Base-by-base conservation (phyloP, 2,329 filamentous ascomycete species). In the Alternaria sp. region DNA sequence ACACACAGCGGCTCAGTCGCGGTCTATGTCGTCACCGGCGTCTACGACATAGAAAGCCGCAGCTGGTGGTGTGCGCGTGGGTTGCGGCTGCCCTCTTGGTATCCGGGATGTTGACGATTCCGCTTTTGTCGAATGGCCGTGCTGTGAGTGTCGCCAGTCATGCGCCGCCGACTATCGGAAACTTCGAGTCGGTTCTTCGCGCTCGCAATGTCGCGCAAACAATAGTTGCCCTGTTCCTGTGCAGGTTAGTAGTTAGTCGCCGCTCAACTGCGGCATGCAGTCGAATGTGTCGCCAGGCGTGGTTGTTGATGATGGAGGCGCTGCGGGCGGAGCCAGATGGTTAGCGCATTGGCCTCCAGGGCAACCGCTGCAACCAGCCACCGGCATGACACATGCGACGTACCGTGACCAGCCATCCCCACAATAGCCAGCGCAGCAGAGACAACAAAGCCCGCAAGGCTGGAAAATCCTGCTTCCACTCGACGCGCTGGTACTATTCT, bases 201-300 rank as follows among this genome's bases (percentile, higher is more conserved):
- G 43, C 63, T 61, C 54, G 44, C 13, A 13, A 10, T 51, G 49
- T 59, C 62, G 67, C 62, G 52, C 59, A 54, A 45, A 30, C 50
- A 59, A 56, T 67, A 40, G 6, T 57, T 45, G 45, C 43, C 68
- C 70, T 75, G 74, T 75, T 57, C 69, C 76, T 79, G 73, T 70
- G 65, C 46, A 25, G 59, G 70, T 78, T 77, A 77, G 76, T 77
- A 63, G 73, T 77, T 69, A 74, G 69, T 74, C 69, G 54, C 68
- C 68, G 65, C 65, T 63, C 52, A 57, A 61, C 59, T 62, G 67
- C 63, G 66, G 70, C 69, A 58, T 69, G 68, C 59, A 68, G 67
- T 67, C 70, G 68, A 59, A 62, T 68, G 73, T 66, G 60, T 68
- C 70, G 70, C 65, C 66, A 56, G 57, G 57, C 59, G 69, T 64